Percentiles rank a stretch among this genome's conserved stretches.
Conservation (phyloP, 805 yeast genomes). For the Lachancea cidri region DNA sequence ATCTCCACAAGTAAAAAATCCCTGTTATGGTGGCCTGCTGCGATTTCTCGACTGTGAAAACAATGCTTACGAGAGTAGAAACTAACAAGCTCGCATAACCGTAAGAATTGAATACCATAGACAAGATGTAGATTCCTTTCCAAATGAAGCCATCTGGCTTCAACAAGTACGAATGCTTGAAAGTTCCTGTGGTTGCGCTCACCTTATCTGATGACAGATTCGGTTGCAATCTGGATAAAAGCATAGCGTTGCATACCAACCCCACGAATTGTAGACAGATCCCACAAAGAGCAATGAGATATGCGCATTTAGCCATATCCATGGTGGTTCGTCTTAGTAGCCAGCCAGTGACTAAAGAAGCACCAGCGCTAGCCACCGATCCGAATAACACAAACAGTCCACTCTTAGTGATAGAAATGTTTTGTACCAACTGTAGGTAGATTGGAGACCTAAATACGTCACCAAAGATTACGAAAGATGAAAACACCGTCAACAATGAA, state of each 20-base stretch:
- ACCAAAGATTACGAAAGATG: conserved; percentile 39
- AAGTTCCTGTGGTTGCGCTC: background rate
- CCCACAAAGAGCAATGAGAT: conserved; percentile 20
- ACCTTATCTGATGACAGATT: conserved; percentile 1
- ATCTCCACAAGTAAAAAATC: conserved; percentile 45
- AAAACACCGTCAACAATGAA: conserved; percentile 44
- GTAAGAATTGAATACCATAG: conserved; percentile 38
- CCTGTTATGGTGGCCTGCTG: conserved; percentile 47
- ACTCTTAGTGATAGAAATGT: conserved; percentile 46
- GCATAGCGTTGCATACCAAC: conserved; percentile 13
- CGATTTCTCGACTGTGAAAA: conserved; percentile 40
- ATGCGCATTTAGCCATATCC: conserved; percentile 28
- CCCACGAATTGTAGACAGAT: conserved; percentile 22
- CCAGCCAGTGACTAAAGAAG: conserved; percentile 53
- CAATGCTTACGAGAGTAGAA: conserved; percentile 52
- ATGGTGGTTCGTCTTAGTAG: conserved; percentile 33
- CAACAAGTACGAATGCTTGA: conserved; percentile 7
- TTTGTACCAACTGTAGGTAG: conserved; percentile 48
- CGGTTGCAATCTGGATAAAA: conserved; percentile 21
- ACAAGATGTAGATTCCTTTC: conserved; percentile 27
- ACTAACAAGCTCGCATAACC: conserved; percentile 51
- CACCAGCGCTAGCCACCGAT: conserved; percentile 47
- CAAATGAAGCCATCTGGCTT: conserved; percentile 20
- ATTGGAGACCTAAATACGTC: conserved; percentile 56
- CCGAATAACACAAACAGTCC: conserved; percentile 55